phyloP scores from a whole-genome alignment of 352 stramenopile species.

The Pythium myriotylum region DNA sequence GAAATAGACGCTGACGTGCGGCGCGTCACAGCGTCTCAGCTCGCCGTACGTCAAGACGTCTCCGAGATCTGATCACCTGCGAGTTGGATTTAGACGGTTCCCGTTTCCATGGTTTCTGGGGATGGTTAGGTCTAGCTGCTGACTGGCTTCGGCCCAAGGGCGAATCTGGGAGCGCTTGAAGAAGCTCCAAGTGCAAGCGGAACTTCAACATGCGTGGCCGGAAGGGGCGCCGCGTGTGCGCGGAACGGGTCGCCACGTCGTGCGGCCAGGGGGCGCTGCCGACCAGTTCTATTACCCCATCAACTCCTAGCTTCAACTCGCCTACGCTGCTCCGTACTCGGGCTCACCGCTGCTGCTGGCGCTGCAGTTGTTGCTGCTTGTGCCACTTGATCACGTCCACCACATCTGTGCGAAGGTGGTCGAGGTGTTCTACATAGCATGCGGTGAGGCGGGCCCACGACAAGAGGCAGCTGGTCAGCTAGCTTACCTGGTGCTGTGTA shows the following conservation, averaged over 20 bases:
- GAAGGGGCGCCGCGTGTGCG: constrained; percentile 6
- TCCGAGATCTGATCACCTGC: constrained; percentile 16
- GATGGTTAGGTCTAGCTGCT: not conserved
- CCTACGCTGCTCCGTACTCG: not conserved
- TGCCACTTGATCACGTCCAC: constrained; percentile 50
- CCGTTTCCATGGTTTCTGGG: not conserved
- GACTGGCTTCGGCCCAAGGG: not conserved
- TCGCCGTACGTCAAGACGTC: not conserved
- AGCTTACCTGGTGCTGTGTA: constrained; percentile 69
- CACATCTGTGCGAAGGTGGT: constrained; percentile 41
- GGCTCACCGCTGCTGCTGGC: constrained; percentile 2
- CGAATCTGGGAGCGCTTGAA: constrained; percentile 19
- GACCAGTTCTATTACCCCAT: not conserved
- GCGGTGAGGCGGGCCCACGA: not conserved
- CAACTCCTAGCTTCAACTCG: constrained; percentile 6
- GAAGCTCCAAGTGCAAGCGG: constrained; percentile 26
- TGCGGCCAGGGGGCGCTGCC: not conserved
- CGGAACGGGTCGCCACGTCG: constrained; percentile 6
- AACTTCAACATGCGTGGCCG: constrained; percentile 30
- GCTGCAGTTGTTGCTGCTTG: constrained; percentile 31
- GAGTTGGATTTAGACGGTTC: not conserved
- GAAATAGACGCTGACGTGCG: constrained; percentile 11
- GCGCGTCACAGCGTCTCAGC: constrained; percentile 19
- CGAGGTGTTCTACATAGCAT: constrained; percentile 28
- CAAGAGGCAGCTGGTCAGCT: not conserved